Evolutionary conservation across 805 yeast species (phyloP), one percentile per base, ranked within the genome.

Genomic region (Wickerhamiella musiphila): DNA sequence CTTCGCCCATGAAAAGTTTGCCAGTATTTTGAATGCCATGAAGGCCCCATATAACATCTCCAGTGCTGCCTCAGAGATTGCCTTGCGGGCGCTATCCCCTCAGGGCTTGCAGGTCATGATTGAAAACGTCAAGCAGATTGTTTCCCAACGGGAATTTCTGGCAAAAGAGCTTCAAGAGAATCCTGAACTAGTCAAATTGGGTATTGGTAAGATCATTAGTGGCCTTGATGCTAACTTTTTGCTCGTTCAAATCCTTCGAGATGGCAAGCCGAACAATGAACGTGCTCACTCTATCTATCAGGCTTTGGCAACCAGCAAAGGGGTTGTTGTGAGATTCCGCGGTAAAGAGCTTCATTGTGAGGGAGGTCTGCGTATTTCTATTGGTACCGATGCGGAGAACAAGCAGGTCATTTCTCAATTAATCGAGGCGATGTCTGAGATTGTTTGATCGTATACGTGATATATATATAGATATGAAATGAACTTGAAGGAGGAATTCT

Each of bases 31-130:
- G 45, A 90, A 90, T 52, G 70, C 92, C 16, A 75, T 86, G 77
- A 90, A 90, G 52, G 94, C 93, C 23, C 98, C 98, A 2, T 90
- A 90, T 57, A 90, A 86, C 53, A 78, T 90, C 35, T 79, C 94
- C 6, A 66, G 82, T 9, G 59, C 78, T 41, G 73, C 96, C 1
- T 63, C 94, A 4, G 66, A 68, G 34, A 58, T 82, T 26, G 95
- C 93, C 0, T 37, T 61, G 17, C 66, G 84, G 39, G 92, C 95
- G 2, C 66, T 86, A 5, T 57, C 66, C 5, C 47, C 60, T 3
- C 64, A 61, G 8, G 75, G 81, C 19, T 50, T 84, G 29, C 48
- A 49, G 4, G 48, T 54, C 16, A 79, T 84, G 93, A 58, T 67
- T 45, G 36, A 45, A 2, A 63, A 60, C 31, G 76, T 75, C 11